A percentile compares a stretch with the other conserved stretches of the same genome.
Conservation (phyloP, 345 rosid genomes). For the Hirschfeldia incana region DNA sequence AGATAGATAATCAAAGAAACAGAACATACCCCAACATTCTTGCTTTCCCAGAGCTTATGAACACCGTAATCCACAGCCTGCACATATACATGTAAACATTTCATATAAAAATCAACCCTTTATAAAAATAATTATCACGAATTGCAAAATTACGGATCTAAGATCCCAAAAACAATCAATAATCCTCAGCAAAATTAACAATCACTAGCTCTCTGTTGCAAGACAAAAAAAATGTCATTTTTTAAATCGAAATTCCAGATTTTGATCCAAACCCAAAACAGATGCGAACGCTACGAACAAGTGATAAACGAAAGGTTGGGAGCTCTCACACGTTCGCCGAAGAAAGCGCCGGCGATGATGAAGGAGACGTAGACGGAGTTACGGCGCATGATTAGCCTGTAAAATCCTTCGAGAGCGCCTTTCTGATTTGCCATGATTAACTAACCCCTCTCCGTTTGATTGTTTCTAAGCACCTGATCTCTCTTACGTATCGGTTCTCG, state of each 20-base stretch:
- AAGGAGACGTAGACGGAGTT: conserved; percentile 92
- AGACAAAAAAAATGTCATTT: too few relatives aligned
- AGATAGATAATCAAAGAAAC: too few relatives aligned
- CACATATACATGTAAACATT: conserved; percentile 18
- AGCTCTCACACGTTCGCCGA: conserved; percentile 74
- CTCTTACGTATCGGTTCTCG: not conserved
- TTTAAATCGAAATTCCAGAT: too few relatives aligned
- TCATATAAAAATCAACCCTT: not conserved
- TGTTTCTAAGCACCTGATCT: not conserved
- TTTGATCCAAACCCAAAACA: not conserved
- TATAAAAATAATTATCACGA: too few relatives aligned
- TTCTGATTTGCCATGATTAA: conserved; percentile 67
- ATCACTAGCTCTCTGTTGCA: too few relatives aligned
- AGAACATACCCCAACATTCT: conserved; percentile 82
- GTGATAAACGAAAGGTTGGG: not conserved
- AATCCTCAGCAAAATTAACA: too few relatives aligned
- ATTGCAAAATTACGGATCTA: too few relatives aligned
- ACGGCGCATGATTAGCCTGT: conserved; percentile 85
- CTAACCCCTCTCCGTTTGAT: not conserved
- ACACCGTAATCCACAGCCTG: conserved; percentile 99
- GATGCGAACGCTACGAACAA: not conserved
- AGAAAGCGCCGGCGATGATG: conserved; percentile 91
- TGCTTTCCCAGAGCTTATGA: conserved; percentile 83
- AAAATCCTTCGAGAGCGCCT: conserved; percentile 73
- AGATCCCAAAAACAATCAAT: too few relatives aligned